phyloP scores from a whole-genome alignment of 768 basidiomycete species.

The Suillus lakei region DNA sequence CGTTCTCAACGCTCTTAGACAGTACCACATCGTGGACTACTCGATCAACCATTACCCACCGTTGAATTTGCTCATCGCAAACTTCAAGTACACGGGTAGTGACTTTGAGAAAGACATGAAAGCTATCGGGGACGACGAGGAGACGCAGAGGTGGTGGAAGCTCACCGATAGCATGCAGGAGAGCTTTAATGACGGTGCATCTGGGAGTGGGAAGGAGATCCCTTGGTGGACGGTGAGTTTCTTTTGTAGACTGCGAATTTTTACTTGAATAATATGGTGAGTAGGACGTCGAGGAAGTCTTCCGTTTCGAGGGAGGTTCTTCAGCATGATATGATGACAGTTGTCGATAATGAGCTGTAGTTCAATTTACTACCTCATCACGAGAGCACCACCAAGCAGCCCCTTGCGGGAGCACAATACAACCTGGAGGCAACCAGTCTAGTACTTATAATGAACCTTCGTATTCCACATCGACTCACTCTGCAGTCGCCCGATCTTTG shows the following conservation, averaged over 20 bases:
- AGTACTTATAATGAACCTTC: no score
- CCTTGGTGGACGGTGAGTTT: conserved; percentile 68
- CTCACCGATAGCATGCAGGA: conserved; percentile 77
- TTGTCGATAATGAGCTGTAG: not conserved
- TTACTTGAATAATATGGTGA: conserved; percentile 4
- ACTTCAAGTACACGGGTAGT: conserved; percentile 72
- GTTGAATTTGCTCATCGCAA: conserved; percentile 72
- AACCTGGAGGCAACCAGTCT: no score
- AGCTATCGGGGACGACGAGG: conserved; percentile 60
- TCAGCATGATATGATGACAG: conserved; percentile 12
- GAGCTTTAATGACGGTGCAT: conserved; percentile 70
- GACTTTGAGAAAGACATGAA: conserved; percentile 74
- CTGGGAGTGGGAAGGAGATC: conserved; percentile 66
- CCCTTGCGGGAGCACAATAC: no score
- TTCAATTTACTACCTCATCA: not conserved
- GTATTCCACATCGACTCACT: no score
- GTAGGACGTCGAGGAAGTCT: conserved; percentile 67
- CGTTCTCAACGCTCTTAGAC: conserved; percentile 65
- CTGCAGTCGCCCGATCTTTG: no score
- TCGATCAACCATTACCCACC: conserved; percentile 74
- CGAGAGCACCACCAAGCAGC: no score
- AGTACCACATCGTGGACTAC: conserved; percentile 73
- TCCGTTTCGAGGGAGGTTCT: conserved; percentile 60
- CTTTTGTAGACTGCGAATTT: not conserved
- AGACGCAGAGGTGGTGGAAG: conserved; percentile 80